phyloP scores from a whole-genome alignment of 495 filamentous ascomycete genomes.

The Copromyces sp. region DNA sequence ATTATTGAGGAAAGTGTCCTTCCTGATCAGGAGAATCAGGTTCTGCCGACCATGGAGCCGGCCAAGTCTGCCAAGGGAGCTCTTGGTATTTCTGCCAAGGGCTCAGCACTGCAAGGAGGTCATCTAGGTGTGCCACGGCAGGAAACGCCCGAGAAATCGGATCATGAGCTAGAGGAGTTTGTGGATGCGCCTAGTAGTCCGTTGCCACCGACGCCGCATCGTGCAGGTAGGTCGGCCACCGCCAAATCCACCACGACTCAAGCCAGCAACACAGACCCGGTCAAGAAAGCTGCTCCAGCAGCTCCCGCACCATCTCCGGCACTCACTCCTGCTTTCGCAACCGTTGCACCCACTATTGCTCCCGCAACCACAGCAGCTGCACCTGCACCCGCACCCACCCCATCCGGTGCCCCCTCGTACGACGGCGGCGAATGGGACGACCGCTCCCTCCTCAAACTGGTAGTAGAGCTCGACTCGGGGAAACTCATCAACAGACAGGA shows the following conservation, averaged over 20 bases:
- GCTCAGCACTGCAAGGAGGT: neutral
- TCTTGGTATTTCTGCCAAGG: neutral
- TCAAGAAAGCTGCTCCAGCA: neutral
- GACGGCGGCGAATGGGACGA: slow-evolving; percentile 36
- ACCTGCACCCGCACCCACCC: slow-evolving; percentile 7
- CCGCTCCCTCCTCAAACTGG: slow-evolving; percentile 32
- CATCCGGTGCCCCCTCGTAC: slow-evolving; percentile 19
- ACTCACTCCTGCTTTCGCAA: neutral
- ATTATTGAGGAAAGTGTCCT: slow-evolving; percentile 19
- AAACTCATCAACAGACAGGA: slow-evolving; percentile 14
- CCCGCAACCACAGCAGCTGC: neutral
- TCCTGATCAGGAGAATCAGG: neutral
- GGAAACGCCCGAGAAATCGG: slow-evolving; percentile 26
- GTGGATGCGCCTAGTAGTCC: slow-evolving; percentile 39
- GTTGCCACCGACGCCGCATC: slow-evolving; percentile 12
- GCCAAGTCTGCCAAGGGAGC: neutral
- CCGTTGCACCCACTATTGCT: neutral
- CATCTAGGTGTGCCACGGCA: neutral
- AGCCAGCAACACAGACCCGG: neutral
- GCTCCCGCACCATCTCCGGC: neutral
- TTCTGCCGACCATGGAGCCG: neutral
- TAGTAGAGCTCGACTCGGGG: slow-evolving; percentile 34
- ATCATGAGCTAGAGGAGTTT: slow-evolving; percentile 24
- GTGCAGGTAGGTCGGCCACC: neutral
- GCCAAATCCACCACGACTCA: neutral